Evolutionary conservation across 2,329 filamentous ascomycete genomes (phyloP), one percentile per base, ranked within the genome.

Genomic region (Fusarium begoniae): DNA sequence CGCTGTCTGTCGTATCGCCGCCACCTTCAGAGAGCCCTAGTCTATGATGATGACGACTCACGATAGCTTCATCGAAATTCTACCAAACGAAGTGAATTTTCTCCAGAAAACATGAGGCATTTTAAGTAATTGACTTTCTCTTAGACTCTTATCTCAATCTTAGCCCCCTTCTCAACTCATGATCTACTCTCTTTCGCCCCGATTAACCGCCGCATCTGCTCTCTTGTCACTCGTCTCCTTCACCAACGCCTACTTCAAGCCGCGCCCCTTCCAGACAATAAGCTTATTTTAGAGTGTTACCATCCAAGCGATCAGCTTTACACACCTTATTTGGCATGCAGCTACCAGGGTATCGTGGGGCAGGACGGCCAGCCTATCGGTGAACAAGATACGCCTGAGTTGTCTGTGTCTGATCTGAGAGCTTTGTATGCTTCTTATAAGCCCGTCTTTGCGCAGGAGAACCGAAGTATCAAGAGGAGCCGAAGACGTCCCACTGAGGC

Each of bases 241-340:
- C 89, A 93, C 72, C 86, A 88, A 55, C 90, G 93, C 40, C 85
- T 94, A 5, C 82, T 91, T 6, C 70, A 77, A 26, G 60, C 74
- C 22, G 74, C 78, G 6, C 69, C 75, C 11, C 68, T 79, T 14
- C 78, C 80, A 9, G 73, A 77, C 5, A 76, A 94, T 78, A 89
- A 91, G 61, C 83, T 96, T 44, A 89, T 95, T 43, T 88, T 97
- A 47, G 93, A 96, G 83, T 94, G 92, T 80, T 95, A 93, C 78
- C 93, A 93, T 72, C 94, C 93, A 0, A 90, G 87, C 71, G 90
- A 88, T 30, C 92, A 91, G 80, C 85, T 92, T 56, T 91, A 88
- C 10, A 91, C 92, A 26, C 92, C 93, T 0, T 91, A 90, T 62
- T 86, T 94, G 18, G 81, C 81, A 79, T 95, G 93, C 81, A 85